Evolutionary conservation across 805 yeast species (phyloP), one percentile per base, ranked within the genome.

Genomic region (Teunomyces funiuensis): DNA sequence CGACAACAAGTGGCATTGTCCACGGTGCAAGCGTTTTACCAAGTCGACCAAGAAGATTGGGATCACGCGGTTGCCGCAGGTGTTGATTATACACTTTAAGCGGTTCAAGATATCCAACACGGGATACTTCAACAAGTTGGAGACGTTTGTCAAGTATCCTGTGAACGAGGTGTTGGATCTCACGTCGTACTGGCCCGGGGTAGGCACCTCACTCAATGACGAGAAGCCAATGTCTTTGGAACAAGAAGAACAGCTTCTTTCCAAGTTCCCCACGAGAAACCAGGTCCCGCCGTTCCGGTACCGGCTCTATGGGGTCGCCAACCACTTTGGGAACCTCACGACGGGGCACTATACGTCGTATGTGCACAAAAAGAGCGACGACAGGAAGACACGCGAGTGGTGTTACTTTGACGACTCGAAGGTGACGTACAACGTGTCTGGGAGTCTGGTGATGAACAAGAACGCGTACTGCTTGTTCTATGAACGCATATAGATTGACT

Each of bases 261-360:
- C 74, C 4, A 66, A 76, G 9, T 73, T 87, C 16, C 84, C 88
- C 0, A 47, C 60, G 1, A 66, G 95, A 45, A 88, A 86, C 15
- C 97, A 89, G 63, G 57, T 60, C 0, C 83, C 95, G 0, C 96
- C 97, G 2, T 90, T 88, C 63, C 69, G 74, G 19, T 90, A 89
- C 60, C 77, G 77, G 46, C 61, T 90, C 16, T 84, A 78, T 54
- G 96, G 86, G 0, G 96, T 89, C 1, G 88, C 88, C 11, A 82
- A 87, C 50, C 97, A 90, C 61, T 80, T 66, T 46, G 97, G 97
- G 9, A 81, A 85, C 28, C 69, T 90, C 28, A 77, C 82, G 30
- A 85, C 90, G 6, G 97, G 97, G 0, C 97, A 90, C 61, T 90
- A 90, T 61, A 90, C 97, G 0, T 69, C 95, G 1, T 86, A 72